Base-by-base conservation (phyloP, 2,329 filamentous ascomycete species). In the Cryphonectria radicalis region DNA sequence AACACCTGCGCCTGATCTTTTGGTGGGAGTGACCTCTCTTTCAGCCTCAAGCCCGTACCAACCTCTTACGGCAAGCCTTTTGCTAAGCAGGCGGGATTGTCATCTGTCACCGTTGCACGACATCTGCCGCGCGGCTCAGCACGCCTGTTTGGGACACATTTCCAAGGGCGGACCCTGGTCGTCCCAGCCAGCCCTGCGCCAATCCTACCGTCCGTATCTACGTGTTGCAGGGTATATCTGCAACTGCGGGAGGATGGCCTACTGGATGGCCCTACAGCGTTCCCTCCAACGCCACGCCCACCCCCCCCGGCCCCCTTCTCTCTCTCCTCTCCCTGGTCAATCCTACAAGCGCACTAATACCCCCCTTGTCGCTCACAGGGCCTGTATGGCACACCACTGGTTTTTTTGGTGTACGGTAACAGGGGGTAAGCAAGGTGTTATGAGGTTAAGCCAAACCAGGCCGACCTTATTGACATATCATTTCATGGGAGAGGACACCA, bases 21-120 rank as follows among this genome's bases (percentile, higher is more conserved):
- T 10, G 25, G 25, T 57, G 8, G 53, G n/a, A 25, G 25, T 53
- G 53, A 4, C 53, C 25, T 35, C 0, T 7, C 7, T 37, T 62
- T 62, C 59, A 62, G 59, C 59, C 59, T 62, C 59, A 62, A 62
- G 32, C 19, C 35, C 22, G 35, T 40, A 62, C 59, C 59, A 62
- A 62, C 59, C 35, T 19, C 55, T 35, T 59, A 59, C 25, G 55
- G 55, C 55, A 59, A 59, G 25, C 25, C 55, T 17, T 32, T 17
- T 19, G 3, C 25, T 14, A 35, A 32, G 25, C 55, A 17, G 28
- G 17, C 46, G 46, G 46, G 46, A 50, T 3, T 32, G 25, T 32
- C 55, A 59, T 32, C 55, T 32, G 25, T 35, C 59, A 40, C 59
- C 19, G 32, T 40, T 32, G 32, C 59, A 62, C 59, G 19, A 62